Percentiles rank a stretch among this genome's conserved stretches.
phyloP scores from a whole-genome alignment of 345 rosid species.

The Dipteronia sinensis region DNA sequence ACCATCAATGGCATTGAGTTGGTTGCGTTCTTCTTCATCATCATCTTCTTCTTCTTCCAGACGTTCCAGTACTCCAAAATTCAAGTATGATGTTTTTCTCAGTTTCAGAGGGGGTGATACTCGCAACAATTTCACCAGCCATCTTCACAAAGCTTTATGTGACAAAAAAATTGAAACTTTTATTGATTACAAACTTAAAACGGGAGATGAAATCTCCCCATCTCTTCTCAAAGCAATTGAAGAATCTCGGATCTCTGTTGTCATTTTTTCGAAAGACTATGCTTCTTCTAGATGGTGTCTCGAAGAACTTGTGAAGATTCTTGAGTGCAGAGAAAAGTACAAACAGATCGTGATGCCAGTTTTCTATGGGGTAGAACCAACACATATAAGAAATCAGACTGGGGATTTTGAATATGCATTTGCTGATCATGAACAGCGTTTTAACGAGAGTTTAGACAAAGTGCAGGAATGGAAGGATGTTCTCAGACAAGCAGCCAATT shows the following conservation, averaged over 20 bases:
- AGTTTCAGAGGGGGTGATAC: not conserved
- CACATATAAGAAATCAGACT: not conserved
- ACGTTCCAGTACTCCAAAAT: not conserved
- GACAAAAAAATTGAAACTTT: not conserved
- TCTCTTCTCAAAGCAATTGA: not conserved
- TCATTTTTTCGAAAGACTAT: not conserved
- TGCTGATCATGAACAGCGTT: not conserved
- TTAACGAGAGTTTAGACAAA: not conserved
- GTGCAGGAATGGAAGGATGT: not conserved
- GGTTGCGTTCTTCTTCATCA: not conserved
- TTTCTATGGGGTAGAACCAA: not conserved
- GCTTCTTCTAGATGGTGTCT: not conserved
- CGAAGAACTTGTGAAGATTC: not conserved
- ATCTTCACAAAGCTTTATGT: not conserved
- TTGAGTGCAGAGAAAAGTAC: not conserved
- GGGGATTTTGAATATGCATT: not conserved
- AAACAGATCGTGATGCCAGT: not conserved
- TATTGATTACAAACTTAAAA: not conserved
- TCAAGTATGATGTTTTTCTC: not conserved
- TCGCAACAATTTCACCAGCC: not conserved
- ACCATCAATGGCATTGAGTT: not conserved
- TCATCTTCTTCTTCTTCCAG: too few species aligned
- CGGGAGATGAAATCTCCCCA: not conserved
- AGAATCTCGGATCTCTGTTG: not conserved
- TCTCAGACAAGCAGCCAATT: not conserved